Conservation (phyloP, 345 rosid genomes). For the Hirschfeldia incana region DNA sequence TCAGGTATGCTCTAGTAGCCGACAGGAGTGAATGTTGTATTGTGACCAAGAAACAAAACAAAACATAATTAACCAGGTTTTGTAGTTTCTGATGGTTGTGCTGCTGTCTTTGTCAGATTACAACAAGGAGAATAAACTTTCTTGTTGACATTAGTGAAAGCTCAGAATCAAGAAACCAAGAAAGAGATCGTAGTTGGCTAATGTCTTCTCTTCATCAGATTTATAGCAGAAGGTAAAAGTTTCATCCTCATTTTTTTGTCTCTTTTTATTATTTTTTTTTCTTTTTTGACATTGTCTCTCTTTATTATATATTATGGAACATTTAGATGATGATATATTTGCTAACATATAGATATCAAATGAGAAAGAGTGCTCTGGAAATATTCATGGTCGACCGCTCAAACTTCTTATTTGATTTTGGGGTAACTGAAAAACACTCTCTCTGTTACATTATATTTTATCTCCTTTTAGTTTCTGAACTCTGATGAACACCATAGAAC, state of each 20-base stretch:
- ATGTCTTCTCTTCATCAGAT: constrained; percentile 88
- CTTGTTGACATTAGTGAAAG: constrained; percentile 57
- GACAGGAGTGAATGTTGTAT: not conserved
- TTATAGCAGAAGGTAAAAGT: constrained; percentile 76
- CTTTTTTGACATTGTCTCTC: not conserved
- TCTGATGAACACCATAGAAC: constrained; percentile 47
- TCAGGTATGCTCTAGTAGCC: constrained; percentile 55
- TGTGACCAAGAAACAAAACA: not conserved
- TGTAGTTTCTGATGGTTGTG: constrained; percentile 6
- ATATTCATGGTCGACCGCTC: constrained; percentile 92
- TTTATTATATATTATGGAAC: not conserved
- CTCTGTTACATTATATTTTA: not conserved
- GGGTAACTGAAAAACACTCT: constrained; percentile 51
- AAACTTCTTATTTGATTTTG: constrained; percentile 93
- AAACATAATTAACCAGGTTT: not conserved
- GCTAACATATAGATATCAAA: constrained; percentile 56
- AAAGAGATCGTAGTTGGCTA: constrained; percentile 79
- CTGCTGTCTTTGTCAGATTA: constrained; percentile 54
- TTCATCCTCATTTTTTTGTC: constrained; percentile 8
- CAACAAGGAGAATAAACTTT: constrained; percentile 85
- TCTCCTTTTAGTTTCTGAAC: not conserved
- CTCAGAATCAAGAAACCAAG: constrained; percentile 45
- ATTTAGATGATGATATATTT: not conserved
- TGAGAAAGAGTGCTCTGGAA: constrained; percentile 92
- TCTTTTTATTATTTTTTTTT: not conserved